Percentiles rank a stretch among this genome's conserved stretches.
Conservation (phyloP, 805 yeast genomes). For the Myxozyma sirexii region DNA sequence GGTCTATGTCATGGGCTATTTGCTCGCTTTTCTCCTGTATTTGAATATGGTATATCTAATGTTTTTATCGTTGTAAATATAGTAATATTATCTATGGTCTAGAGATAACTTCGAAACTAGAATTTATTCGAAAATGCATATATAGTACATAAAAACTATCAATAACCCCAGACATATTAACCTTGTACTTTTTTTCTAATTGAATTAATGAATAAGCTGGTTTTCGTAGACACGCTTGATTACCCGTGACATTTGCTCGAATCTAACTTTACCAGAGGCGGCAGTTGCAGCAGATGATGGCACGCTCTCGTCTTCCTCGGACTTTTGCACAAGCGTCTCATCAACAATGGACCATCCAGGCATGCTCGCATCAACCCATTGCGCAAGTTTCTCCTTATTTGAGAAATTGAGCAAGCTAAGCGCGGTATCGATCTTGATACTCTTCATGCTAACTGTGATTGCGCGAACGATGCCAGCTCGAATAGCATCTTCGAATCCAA, state of each 20-base stretch:
- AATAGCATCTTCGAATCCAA: constrained; percentile 42
- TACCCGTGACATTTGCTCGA: constrained; percentile 41
- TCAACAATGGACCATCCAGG: constrained; percentile 40
- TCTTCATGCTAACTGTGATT: constrained; percentile 38
- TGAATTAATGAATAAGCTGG: constrained; percentile 14
- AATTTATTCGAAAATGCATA: too few species aligned
- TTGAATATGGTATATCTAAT: neutral
- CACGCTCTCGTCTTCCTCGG: constrained; percentile 34
- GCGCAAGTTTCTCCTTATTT: constrained; percentile 35
- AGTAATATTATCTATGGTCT: neutral
- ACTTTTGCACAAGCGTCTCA: constrained; percentile 38
- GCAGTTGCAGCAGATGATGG: constrained; percentile 37
- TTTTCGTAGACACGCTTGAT: constrained; percentile 42
- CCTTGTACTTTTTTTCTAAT: neutral
- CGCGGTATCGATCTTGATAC: constrained; percentile 38
- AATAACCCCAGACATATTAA: neutral
- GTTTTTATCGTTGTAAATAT: neutral
- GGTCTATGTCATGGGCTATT: neutral
- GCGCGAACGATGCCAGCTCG: constrained; percentile 41
- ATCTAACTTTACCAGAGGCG: constrained; percentile 32
- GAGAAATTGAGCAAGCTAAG: constrained; percentile 40
- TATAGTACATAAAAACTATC: neutral
- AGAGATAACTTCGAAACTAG: too few species aligned
- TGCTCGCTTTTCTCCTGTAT: neutral
- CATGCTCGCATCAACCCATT: constrained; percentile 36